A percentile compares a stretch with the other conserved stretches of the same genome.
Conservation (phyloP, 352 stramenopile genomes). For the Elongisporangium senticosum region DNA sequence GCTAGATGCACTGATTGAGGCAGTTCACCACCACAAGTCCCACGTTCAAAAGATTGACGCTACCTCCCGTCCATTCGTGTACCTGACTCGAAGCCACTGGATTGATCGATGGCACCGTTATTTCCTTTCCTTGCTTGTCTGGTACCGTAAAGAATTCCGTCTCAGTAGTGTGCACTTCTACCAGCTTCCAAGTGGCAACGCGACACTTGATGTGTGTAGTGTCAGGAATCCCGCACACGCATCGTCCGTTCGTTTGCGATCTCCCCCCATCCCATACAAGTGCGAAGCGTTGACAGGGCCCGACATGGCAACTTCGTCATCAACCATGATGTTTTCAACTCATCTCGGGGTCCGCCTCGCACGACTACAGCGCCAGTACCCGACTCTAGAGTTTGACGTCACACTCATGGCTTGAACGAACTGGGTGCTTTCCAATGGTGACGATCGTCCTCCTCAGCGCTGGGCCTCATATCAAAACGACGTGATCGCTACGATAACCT, state of each 20-base stretch:
- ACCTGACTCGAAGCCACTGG: slow-evolving; percentile 16
- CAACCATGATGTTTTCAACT: background rate
- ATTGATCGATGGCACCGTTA: slow-evolving; percentile 28
- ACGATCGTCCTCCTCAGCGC: background rate
- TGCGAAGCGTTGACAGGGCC: background rate
- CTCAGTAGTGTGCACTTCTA: background rate
- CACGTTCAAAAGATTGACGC: background rate
- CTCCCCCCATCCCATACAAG: background rate
- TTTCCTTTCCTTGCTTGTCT: background rate
- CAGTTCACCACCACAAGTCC: slow-evolving; percentile 9
- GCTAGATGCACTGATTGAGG: slow-evolving; percentile 24
- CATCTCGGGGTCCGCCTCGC: background rate
- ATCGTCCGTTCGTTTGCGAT: background rate
- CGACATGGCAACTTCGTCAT: background rate
- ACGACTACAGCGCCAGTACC: background rate
- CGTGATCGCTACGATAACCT: background rate
- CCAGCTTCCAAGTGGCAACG: background rate
- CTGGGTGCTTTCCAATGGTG: background rate
- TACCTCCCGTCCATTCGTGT: slow-evolving; percentile 10
- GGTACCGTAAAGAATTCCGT: background rate
- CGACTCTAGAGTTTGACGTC: background rate
- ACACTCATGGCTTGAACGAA: background rate
- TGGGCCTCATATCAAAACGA: background rate
- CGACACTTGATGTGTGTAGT: background rate
- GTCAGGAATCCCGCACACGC: background rate